A percentile compares a stretch with the other conserved stretches of the same genome.
These are phyloP conservation scores for Blastosporella zonata DNA, from an alignment of 1,284 basidiomycete species.

Conservation along the genomic window DNA sequence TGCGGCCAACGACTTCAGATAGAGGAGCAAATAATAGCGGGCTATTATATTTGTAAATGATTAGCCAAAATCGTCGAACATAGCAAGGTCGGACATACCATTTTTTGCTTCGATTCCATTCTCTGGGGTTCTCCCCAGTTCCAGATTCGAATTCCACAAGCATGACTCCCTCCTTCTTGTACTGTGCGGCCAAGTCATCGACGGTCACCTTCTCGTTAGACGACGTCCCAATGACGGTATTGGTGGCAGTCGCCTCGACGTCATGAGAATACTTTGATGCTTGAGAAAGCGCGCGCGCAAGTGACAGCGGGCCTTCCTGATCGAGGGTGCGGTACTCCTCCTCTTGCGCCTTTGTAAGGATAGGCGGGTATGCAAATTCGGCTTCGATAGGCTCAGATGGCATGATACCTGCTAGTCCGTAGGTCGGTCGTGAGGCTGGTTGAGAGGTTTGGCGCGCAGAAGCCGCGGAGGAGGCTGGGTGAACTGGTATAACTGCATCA, in stretches of 20 bases:
- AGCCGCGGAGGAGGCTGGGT: neutral
- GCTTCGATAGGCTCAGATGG: slow-evolving; percentile 35
- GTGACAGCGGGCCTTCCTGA: slow-evolving; percentile 22
- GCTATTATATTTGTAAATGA: slow-evolving; percentile 21
- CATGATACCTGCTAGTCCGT: slow-evolving; percentile 19
- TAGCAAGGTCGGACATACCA: slow-evolving; percentile 24
- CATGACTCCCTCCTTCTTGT: slow-evolving; percentile 6
- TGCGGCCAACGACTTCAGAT: slow-evolving; percentile 44
- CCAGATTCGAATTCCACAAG: slow-evolving; percentile 35
- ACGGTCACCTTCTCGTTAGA: slow-evolving; percentile 8
- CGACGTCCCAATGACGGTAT: slow-evolving; percentile 8
- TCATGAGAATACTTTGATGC: neutral
- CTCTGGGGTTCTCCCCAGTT: slow-evolving; percentile 34
- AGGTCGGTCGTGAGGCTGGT: neutral
- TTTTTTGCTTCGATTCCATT: slow-evolving; percentile 32
- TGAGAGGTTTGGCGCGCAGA: neutral
- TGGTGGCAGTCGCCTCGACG: slow-evolving; percentile 3
- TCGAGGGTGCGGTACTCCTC: slow-evolving; percentile 29
- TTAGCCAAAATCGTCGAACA: neutral
- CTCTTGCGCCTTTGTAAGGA: slow-evolving; percentile 28
- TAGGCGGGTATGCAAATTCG: slow-evolving; percentile 27
- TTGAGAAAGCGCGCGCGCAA: neutral
- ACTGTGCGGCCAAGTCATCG: slow-evolving; percentile 3
- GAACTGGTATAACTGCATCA: neutral
- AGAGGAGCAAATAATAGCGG: slow-evolving; percentile 37